Evolutionary conservation across 306 rosid genomes (phyloP).

Genomic region (Cyclanthera cordifolia): DNA sequence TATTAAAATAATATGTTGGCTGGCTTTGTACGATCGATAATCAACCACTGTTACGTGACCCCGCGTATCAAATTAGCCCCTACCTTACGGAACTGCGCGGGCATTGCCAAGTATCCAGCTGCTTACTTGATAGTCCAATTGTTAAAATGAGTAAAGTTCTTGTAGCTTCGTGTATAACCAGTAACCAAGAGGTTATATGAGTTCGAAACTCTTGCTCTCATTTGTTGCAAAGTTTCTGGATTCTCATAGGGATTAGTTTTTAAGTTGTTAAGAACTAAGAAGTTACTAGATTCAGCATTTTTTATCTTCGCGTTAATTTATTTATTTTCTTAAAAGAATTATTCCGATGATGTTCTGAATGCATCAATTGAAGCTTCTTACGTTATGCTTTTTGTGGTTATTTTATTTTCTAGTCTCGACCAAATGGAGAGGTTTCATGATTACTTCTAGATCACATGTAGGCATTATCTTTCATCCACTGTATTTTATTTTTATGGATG

Average conservation of each 20-base stretch:
- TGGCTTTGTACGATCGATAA: background rate
- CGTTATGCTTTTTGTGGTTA: background rate
- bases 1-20: background rate
- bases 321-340: background rate
- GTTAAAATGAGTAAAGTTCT: no score
- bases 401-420: background rate
- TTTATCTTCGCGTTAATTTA: background rate
- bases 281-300: background rate
- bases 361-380: background rate
- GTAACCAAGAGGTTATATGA: no score
- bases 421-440: background rate
- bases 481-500: background rate
- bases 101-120: background rate
- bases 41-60: background rate
- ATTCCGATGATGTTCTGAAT: background rate
- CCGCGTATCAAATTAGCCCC: background rate
- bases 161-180: no score
- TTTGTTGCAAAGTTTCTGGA: no score
- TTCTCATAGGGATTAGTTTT: background rate
- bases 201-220: no score
- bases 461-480: background rate
- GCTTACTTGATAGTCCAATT: background rate
- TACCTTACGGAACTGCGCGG: background rate
- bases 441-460: background rate
- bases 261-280: background rate